phyloP scores from a whole-genome alignment of 306 rosid species.

The Abrus pulchellus region DNA sequence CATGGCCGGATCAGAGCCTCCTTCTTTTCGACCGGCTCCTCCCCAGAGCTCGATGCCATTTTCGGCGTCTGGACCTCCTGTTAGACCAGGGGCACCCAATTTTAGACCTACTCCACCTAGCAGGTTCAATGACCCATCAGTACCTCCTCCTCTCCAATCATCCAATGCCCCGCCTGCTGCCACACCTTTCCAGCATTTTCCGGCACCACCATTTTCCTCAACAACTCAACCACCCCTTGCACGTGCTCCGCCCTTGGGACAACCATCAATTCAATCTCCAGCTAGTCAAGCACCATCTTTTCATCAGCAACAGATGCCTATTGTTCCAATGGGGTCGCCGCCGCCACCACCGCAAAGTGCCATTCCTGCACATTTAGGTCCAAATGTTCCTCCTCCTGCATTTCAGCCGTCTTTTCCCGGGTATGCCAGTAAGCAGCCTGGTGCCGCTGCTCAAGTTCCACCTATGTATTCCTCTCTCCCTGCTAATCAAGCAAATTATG shows the following conservation, averaged over 20 bases:
- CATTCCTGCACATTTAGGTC: slow-evolving; percentile 54
- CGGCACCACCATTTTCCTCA: slow-evolving; percentile 67
- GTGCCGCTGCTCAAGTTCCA: slow-evolving; percentile 65
- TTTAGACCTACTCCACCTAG: slow-evolving; percentile 71
- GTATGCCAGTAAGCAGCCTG: slow-evolving; percentile 64
- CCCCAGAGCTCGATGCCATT: slow-evolving; percentile 59
- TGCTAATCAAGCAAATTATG: slow-evolving; percentile 66
- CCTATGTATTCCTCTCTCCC: slow-evolving; percentile 66
- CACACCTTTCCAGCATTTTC: slow-evolving; percentile 68
- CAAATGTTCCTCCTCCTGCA: slow-evolving; percentile 58
- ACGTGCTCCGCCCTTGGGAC: slow-evolving; percentile 63
- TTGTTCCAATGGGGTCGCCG: slow-evolving; percentile 79
- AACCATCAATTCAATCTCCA: slow-evolving; percentile 58
- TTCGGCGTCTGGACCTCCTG: slow-evolving; percentile 59
- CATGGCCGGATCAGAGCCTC: slow-evolving; percentile 69
- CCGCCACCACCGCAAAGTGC: slow-evolving; percentile 61
- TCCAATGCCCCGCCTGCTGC: slow-evolving; percentile 59
- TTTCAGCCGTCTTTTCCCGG: slow-evolving; percentile 81
- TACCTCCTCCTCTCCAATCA: slow-evolving; percentile 71
- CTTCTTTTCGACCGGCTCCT: slow-evolving; percentile 60
- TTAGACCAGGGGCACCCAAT: slow-evolving; percentile 63
- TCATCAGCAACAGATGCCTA: slow-evolving; percentile 64
- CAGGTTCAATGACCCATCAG: slow-evolving; percentile 83
- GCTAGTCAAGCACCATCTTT: slow-evolving; percentile 61
- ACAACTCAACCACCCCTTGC: slow-evolving; percentile 56